Evolutionary conservation across 2,329 filamentous ascomycete species (phyloP).

Genomic region (Pyricularia pennisetigena): DNA sequence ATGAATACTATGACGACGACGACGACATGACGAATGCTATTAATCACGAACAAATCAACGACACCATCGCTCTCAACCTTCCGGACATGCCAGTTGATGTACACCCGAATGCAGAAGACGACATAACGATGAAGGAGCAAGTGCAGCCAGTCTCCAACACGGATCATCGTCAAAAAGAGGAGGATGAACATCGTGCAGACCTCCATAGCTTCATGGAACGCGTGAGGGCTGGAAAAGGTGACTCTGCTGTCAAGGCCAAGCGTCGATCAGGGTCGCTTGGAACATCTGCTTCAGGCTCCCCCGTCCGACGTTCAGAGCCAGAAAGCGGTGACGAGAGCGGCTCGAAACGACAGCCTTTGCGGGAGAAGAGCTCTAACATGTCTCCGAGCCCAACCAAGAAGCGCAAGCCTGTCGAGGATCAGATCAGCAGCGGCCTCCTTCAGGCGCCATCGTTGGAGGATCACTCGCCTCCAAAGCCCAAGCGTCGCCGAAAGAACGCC

Average conservation of each 20-base stretch:
- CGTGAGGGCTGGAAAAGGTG: slow-evolving; percentile 15
- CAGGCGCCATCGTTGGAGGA: slow-evolving; percentile 16
- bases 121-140: neutral
- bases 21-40: slow-evolving; percentile 1
- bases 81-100: slow-evolving; percentile 6
- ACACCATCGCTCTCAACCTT: slow-evolving; percentile 9
- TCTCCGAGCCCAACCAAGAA: slow-evolving; percentile 28
- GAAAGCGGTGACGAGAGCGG: slow-evolving; percentile 4
- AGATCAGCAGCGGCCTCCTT: slow-evolving; percentile 11
- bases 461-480: slow-evolving; percentile 15
- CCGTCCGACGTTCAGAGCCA: slow-evolving; percentile 13
- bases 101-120: neutral
- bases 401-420: slow-evolving; percentile 20
- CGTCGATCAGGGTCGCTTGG: slow-evolving; percentile 17
- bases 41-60: slow-evolving; percentile 4
- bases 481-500: slow-evolving; percentile 19
- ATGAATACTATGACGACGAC: slow-evolving; percentile 2
- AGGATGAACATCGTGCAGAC: slow-evolving; percentile 17
- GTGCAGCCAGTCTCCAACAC: neutral
- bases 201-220: slow-evolving; percentile 24
- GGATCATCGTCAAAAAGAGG: neutral
- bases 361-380: slow-evolving; percentile 23
- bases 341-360: slow-evolving; percentile 19
- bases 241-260: slow-evolving; percentile 9
- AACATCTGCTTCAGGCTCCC: slow-evolving; percentile 19